Evolutionary conservation across 1,139 yeast genomes (phyloP).

Genomic region (Scheffersomyces lignicola): DNA sequence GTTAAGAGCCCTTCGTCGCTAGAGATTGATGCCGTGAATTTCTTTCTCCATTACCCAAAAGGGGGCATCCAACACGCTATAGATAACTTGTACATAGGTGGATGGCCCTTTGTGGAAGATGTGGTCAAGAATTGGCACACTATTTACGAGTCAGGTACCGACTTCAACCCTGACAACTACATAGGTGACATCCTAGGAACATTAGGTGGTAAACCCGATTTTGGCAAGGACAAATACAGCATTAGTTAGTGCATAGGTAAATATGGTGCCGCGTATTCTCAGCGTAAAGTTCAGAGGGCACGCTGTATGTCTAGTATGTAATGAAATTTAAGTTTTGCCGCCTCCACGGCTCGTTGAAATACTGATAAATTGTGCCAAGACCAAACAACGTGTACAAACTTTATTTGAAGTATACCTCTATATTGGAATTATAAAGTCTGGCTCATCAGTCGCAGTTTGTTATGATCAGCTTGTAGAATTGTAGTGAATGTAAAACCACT

Average conservation of each 20-base stretch:
- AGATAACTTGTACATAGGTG: conserved; percentile 55
- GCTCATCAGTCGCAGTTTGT: no score
- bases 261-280: no score
- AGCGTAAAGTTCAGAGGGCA: no score
- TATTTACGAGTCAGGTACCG: conserved; percentile 36
- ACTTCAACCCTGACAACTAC: conserved; percentile 49
- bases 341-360: no score
- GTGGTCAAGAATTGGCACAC: conserved; percentile 53
- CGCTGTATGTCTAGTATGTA: no score
- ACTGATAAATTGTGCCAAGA: no score
- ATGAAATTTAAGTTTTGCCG: no score
- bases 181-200: conserved; percentile 61
- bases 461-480: no score
- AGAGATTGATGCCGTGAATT: conserved; percentile 43
- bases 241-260: conserved; percentile 17
- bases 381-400: no score
- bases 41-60: conserved; percentile 49
- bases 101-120: conserved; percentile 56
- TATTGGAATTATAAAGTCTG: no score
- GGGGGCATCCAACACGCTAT: conserved; percentile 56
- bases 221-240: conserved; percentile 22
- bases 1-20: conserved; percentile 52
- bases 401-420: no score
- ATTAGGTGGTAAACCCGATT: conserved; percentile 40
- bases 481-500: no score